phyloP scores from a whole-genome alignment of 768 basidiomycete species.

The Mycena alexandri region DNA sequence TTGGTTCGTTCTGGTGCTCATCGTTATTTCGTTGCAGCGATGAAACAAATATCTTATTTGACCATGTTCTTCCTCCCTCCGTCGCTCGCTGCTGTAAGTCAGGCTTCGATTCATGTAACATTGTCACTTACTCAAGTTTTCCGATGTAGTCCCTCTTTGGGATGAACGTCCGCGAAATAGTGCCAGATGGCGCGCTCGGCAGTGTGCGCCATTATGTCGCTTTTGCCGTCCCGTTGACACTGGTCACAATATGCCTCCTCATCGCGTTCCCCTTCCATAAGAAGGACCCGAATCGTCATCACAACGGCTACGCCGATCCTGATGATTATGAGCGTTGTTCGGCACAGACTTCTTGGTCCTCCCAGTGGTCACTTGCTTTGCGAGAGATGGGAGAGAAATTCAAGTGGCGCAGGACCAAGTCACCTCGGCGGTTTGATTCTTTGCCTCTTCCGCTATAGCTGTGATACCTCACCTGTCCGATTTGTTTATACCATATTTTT shows the following conservation, averaged over 20 bases:
- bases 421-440: too few species aligned
- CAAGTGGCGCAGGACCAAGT: too few species aligned
- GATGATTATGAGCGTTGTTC: too few species aligned
- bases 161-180: conserved; percentile 63
- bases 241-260: conserved; percentile 59
- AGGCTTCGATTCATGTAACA: conserved; percentile 25
- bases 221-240: conserved; percentile 56
- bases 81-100: conserved; percentile 57
- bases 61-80: conserved; percentile 75
- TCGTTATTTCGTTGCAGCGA: conserved; percentile 50
- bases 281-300: conserved; percentile 6
- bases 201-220: conserved; percentile 56
- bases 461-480: too few species aligned
- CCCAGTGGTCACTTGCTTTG: too few species aligned
- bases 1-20: background rate
- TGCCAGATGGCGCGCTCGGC: conserved; percentile 48
- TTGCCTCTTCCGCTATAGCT: too few species aligned
- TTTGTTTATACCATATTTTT: too few species aligned
- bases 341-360: too few species aligned
- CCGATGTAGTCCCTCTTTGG: conserved; percentile 61
- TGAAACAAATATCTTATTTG: conserved; percentile 68
- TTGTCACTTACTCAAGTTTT: background rate
- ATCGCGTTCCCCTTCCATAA: conserved; percentile 57
- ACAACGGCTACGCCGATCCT: too few species aligned
- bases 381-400: too few species aligned